Conservation (phyloP, 345 rosid genomes). For the Eucalyptus curtisii region DNA sequence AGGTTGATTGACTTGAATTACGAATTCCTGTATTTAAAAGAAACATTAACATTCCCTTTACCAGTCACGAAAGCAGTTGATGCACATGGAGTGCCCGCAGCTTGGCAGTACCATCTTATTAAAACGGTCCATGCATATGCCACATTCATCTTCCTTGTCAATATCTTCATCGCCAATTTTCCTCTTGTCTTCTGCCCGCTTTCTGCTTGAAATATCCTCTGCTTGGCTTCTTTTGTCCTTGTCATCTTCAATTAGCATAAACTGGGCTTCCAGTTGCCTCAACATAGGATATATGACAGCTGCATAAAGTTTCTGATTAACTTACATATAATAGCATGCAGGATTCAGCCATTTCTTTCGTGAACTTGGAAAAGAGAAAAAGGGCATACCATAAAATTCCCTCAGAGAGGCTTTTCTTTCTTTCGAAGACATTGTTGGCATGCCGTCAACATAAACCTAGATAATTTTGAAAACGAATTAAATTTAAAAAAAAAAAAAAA, state of each 20-base stretch:
- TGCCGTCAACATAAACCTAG: constrained; percentile 60
- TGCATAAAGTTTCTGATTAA: constrained; percentile 4
- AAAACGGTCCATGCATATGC: constrained; percentile 59
- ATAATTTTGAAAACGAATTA: background rate
- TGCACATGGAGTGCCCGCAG: constrained; percentile 57
- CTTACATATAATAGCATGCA: background rate
- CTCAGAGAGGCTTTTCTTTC: constrained; percentile 48
- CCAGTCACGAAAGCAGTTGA: constrained; percentile 62
- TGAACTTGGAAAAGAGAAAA: background rate
- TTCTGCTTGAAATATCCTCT: background rate
- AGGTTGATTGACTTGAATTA: background rate
- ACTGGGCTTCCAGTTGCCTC: constrained; percentile 36
- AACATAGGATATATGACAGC: constrained; percentile 59
- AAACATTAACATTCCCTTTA: background rate
- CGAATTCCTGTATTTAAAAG: background rate
- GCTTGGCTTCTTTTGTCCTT: background rate
- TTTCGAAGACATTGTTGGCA: constrained; percentile 37
- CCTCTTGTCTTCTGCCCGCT: background rate
- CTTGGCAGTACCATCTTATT: constrained; percentile 44
- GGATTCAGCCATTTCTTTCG: background rate
- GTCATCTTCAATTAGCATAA: constrained; percentile 9
- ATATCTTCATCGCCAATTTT: background rate
- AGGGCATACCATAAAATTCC: constrained; percentile 47
- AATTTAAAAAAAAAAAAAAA: no score
- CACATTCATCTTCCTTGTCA: constrained; percentile 55